Evolutionary conservation across 805 yeast genomes (phyloP), one percentile per base, ranked within the genome.

Genomic region (Priceomyces haplophilus): DNA sequence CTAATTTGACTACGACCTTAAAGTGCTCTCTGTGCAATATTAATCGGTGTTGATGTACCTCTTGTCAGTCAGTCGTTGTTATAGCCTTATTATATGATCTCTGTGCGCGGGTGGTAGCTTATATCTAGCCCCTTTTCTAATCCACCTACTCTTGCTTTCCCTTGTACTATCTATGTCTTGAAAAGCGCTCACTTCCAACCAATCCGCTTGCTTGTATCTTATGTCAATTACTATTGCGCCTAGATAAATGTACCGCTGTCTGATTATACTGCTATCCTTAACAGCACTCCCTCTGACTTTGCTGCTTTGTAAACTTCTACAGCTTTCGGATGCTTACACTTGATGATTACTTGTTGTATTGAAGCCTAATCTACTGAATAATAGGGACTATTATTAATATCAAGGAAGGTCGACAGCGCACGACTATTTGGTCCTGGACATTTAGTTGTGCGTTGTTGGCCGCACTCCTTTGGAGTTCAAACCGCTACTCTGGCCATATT

Each of bases 331-430:
- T 27, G 31, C 31, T 27, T 12, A 10, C 31, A 27, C 31, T 27
- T 12, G 11, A 7, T n/a, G n/a, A n/a, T n/a, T n/a, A n/a, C n/a
- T n/a, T n/a, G n/a, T n/a, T n/a, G n/a, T n/a, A n/a, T n/a, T n/a
- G n/a, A n/a, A n/a, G 7, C 25, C 37, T 34, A 34, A 34, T 34
- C 37, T 34, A 19, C 13, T 25, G 39, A 36, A 16, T 23, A 25
- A 36, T 36, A 36, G 39, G 39, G 39, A 40, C 42, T 21, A 34
- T 42, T 38, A 38, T 34, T 38, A 42, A 38, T 38, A 38, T 42
- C 39, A 30, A 34, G 33, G 27, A 34, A 16, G 15, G 18, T 41
- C 27, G 24, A 21, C 23, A 12, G 19, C 31, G 29, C 44, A 41
- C 44, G 44, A 41, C 44, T 37, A 10, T 11, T 32, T 21, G 31